Evolutionary conservation across 2,329 filamentous ascomycete species (phyloP).

Genomic region (Verticillium albo-atrum): DNA sequence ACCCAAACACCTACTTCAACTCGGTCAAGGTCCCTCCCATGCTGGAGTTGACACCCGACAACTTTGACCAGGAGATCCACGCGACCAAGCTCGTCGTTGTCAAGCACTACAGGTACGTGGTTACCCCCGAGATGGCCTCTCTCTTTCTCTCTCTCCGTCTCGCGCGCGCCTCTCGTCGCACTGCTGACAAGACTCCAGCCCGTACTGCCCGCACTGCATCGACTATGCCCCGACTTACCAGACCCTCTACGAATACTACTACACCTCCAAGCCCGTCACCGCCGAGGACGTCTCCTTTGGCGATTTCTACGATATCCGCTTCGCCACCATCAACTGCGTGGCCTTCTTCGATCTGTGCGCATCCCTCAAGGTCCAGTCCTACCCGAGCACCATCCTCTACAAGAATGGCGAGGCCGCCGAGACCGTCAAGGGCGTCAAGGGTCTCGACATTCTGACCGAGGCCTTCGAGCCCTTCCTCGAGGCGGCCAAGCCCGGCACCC

Average conservation of each 20-base stretch:
- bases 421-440: conserved; percentile 60
- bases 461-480: conserved; percentile 76
- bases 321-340: conserved; percentile 80
- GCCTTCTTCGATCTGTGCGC: conserved; percentile 76
- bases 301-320: conserved; percentile 83
- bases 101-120: conserved; percentile 63
- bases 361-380: conserved; percentile 62
- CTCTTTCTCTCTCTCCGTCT: too few relatives aligned
- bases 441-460: conserved; percentile 60
- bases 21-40: conserved; percentile 62
- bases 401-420: conserved; percentile 70
- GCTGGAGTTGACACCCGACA: conserved; percentile 53
- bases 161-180: conserved; percentile 2
- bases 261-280: conserved; percentile 71
- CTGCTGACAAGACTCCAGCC: conserved; percentile 33
- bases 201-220: conserved; percentile 68
- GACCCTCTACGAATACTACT: conserved; percentile 91
- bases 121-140: not conserved
- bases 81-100: conserved; percentile 49
- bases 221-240: conserved; percentile 81
- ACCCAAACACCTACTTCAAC: conserved; percentile 56
- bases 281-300: conserved; percentile 60
- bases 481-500: conserved; percentile 72
- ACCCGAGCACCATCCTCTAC: conserved; percentile 74
- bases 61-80: conserved; percentile 52